phyloP scores from a whole-genome alignment of 2,329 filamentous ascomycete genomes.

The Parastagonospora nodorum region DNA sequence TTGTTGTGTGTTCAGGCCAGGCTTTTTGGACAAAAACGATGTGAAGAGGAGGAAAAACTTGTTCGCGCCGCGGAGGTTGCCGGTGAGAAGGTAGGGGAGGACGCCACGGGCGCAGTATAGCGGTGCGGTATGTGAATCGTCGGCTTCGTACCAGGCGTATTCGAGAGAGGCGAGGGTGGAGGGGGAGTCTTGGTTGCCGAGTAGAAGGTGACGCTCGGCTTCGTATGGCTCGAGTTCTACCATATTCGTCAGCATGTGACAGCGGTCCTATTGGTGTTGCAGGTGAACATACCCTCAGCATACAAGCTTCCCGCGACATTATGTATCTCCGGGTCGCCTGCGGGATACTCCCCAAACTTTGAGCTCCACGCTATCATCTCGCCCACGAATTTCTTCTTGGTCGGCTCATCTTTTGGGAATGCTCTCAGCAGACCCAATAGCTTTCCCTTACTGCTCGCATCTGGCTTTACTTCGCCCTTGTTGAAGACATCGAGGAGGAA shows the following conservation, averaged over 20 bases:
- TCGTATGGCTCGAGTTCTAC: slow-evolving; percentile 88
- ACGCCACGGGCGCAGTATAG: slow-evolving; percentile 85
- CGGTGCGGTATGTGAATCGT: slow-evolving; percentile 85
- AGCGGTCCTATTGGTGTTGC: background rate
- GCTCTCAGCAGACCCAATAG: slow-evolving; percentile 78
- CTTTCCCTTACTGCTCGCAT: slow-evolving; percentile 73
- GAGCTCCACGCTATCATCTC: slow-evolving; percentile 90
- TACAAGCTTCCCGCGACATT: slow-evolving; percentile 87
- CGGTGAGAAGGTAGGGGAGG: slow-evolving; percentile 86
- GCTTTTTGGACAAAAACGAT: slow-evolving; percentile 65
- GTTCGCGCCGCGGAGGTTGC: slow-evolving; percentile 88
- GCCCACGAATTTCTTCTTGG: slow-evolving; percentile 86
- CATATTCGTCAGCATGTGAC: background rate
- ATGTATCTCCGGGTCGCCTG: slow-evolving; percentile 92
- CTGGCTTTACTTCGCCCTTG: slow-evolving; percentile 79
- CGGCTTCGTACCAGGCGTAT: slow-evolving; percentile 90
- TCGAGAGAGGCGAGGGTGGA: slow-evolving; percentile 81
- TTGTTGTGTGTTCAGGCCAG: slow-evolving; percentile 74
- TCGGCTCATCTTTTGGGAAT: slow-evolving; percentile 84
- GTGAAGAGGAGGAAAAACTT: slow-evolving; percentile 79
- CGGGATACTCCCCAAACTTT: slow-evolving; percentile 83
- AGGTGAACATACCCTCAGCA: slow-evolving; percentile 66
- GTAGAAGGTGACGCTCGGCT: slow-evolving; percentile 84
- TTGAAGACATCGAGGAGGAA: slow-evolving; percentile 90
- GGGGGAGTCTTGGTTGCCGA: slow-evolving; percentile 88